A percentile compares a stretch with the other conserved stretches of the same genome.
phyloP scores from a whole-genome alignment of 2,329 filamentous ascomycete species.

The Thermothelomyces thermophilus region DNA sequence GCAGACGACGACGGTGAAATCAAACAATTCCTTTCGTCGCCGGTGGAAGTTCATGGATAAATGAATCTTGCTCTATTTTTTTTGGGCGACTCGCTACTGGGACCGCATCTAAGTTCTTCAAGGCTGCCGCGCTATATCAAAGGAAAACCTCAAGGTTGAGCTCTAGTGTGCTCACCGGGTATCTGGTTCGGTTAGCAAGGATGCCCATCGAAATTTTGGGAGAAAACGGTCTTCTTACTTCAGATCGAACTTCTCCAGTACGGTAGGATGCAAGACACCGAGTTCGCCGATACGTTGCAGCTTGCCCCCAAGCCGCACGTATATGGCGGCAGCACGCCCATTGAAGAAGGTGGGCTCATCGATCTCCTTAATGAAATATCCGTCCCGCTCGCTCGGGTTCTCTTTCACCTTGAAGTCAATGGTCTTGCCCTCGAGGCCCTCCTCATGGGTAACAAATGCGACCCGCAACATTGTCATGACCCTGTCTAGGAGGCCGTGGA shows the following conservation, averaged over 20 bases:
- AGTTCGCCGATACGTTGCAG: conserved; percentile 77
- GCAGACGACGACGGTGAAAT: no score
- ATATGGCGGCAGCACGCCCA: conserved; percentile 81
- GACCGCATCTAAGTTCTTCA: conserved; percentile 2
- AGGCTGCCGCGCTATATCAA: conserved; percentile 38
- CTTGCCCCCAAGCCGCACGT: conserved; percentile 67
- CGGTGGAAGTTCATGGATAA: neutral
- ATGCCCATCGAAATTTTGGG: neutral
- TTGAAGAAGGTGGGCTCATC: conserved; percentile 87
- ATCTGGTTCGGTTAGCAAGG: conserved; percentile 41
- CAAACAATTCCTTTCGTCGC: neutral
- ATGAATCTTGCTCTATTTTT: conserved; percentile 6
- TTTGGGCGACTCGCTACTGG: neutral
- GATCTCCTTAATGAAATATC: conserved; percentile 93
- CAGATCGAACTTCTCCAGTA: conserved; percentile 89
- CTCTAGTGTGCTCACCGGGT: conserved; percentile 89
- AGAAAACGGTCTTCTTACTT: conserved; percentile 46
- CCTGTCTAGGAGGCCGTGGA: conserved; percentile 89
- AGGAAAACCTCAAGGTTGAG: conserved; percentile 92
- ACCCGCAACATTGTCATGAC: conserved; percentile 87
- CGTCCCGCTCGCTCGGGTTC: conserved; percentile 54
- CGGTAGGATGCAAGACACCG: conserved; percentile 87
- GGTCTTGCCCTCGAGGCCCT: conserved; percentile 51
- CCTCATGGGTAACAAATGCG: conserved; percentile 70
- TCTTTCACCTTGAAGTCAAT: conserved; percentile 47